A percentile compares a stretch with the other conserved stretches of the same genome.
These are phyloP conservation scores for Podospora pseudoanserina DNA, from an alignment of 495 filamentous ascomycete genomes.

Conservation along the genomic window DNA sequence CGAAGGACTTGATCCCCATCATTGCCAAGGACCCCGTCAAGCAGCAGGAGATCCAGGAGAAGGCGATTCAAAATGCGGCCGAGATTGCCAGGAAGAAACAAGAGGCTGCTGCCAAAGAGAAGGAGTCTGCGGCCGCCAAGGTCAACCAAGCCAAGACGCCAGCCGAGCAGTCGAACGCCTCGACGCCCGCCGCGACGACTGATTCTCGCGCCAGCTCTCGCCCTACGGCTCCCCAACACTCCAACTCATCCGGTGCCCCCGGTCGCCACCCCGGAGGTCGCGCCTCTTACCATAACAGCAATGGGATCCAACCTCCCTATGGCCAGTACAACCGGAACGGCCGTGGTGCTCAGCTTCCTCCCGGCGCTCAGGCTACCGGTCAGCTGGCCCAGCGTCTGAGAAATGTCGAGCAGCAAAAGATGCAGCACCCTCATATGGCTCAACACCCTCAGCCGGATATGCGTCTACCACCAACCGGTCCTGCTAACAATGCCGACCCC, in stretches of 20 bases:
- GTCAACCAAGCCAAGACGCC: conserved; percentile 36
- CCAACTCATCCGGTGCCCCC: conserved; percentile 32
- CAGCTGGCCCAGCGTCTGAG: conserved; percentile 45
- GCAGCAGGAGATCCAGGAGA: conserved; percentile 87
- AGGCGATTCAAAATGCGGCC: conserved; percentile 65
- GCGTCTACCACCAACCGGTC: conserved; percentile 51
- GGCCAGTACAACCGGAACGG: conserved; percentile 32
- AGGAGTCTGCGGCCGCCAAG: conserved; percentile 30
- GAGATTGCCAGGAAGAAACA: conserved; percentile 49
- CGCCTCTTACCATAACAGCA: conserved; percentile 20
- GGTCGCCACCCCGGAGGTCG: conserved; percentile 34
- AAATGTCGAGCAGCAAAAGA: conserved; percentile 42
- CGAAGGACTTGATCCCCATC: conserved; percentile 86
- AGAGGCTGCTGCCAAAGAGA: conserved; percentile 38
- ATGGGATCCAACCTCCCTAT: conserved; percentile 30
- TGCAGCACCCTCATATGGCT: conserved; percentile 35
- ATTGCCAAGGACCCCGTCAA: conserved; percentile 92
- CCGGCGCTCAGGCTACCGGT: conserved; percentile 33
- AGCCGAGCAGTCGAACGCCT: conserved; percentile 21
- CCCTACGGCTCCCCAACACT: conserved; percentile 32
- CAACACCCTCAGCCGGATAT: conserved; percentile 42
- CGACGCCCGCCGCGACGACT: conserved; percentile 27
- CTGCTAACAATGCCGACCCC: conserved; percentile 46
- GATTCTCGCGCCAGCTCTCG: conserved; percentile 28
- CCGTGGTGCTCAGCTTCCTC: conserved; percentile 27